Evolutionary conservation across 2,329 filamentous ascomycete genomes (phyloP).

Genomic region (Aureobasidium sp.): DNA sequence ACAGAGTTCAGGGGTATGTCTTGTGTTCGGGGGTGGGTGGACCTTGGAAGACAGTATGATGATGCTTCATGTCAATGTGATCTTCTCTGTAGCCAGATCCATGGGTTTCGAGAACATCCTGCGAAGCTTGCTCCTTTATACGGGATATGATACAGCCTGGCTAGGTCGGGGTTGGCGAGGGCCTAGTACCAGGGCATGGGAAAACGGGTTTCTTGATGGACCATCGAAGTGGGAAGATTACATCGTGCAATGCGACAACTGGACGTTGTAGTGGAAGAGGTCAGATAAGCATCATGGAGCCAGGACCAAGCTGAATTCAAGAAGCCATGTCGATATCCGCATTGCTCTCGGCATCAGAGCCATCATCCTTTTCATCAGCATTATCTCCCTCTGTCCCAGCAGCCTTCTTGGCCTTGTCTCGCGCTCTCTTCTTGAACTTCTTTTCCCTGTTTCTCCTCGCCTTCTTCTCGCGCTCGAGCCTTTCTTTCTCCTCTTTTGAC

Average conservation of each 20-base stretch:
- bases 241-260: background rate
- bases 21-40: background rate
- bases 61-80: background rate
- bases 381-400: conserved; percentile 14
- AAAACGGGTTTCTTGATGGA: background rate
- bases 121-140: background rate
- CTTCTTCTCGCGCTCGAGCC: conserved; percentile 28
- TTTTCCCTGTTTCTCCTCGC: conserved; percentile 29
- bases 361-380: background rate
- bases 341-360: background rate
- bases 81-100: background rate
- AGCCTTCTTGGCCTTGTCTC: conserved; percentile 30
- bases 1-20: background rate
- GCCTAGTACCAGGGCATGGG: background rate
- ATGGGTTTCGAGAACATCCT: background rate
- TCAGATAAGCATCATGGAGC: background rate
- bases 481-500: conserved; percentile 25
- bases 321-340: conserved; percentile 5
- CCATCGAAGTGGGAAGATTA: background rate
- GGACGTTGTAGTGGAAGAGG: background rate
- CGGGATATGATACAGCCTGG: background rate
- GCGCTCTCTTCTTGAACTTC: conserved; percentile 30
- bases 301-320: background rate
- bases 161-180: background rate
- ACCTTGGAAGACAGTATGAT: background rate